These are phyloP conservation scores for Pachyrhizus erosus DNA, from an alignment of 306 rosid species.

Conservation along the genomic window DNA sequence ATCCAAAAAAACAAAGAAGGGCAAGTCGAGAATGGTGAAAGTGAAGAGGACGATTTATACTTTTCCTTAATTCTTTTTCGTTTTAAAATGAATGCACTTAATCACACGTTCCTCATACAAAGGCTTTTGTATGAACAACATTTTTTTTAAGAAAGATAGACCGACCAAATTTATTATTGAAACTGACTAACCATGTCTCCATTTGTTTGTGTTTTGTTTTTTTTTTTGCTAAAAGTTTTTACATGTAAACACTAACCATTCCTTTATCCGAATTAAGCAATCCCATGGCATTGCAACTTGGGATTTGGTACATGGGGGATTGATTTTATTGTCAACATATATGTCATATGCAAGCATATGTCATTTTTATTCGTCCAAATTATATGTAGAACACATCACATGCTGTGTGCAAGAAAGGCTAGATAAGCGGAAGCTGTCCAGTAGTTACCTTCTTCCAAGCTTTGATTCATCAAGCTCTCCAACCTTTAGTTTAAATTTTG, in stretches of 20 bases:
- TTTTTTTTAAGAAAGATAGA: neutral
- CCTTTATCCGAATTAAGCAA: neutral
- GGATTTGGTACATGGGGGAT: neutral
- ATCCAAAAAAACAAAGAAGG: neutral
- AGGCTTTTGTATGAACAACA: neutral
- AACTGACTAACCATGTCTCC: neutral
- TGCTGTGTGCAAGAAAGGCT: neutral
- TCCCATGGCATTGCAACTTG: neutral
- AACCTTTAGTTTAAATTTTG: neutral
- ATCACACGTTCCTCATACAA: conserved; percentile 13
- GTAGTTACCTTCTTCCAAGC: neutral
- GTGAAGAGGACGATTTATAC: neutral
- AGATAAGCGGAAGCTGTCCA: conserved; percentile 32
- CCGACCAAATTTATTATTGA: neutral
- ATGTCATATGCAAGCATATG: neutral
- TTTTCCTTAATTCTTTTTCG: neutral
- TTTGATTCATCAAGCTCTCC: neutral
- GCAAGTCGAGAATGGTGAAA: neutral
- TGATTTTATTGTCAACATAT: neutral
- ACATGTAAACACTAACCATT: no score
- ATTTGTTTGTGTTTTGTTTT: neutral
- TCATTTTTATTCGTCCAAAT: neutral
- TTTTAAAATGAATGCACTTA: neutral
- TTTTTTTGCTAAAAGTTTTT: neutral
- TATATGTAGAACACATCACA: conserved; percentile 22